Base-by-base conservation (phyloP, 441 rosid species). In the Aquilaria agallochum region DNA sequence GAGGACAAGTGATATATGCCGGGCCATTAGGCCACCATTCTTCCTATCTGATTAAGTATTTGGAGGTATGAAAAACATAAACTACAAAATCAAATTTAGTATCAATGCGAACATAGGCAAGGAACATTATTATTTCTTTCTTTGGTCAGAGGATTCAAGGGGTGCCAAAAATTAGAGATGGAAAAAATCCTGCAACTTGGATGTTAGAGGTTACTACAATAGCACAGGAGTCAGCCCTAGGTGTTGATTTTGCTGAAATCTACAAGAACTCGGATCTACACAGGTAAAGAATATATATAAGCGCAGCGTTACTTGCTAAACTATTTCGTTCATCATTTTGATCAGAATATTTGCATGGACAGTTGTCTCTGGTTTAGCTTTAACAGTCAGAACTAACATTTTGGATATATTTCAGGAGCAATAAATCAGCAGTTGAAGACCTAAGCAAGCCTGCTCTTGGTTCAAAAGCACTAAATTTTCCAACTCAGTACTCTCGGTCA, bases 111-210 rank as follows among this genome's bases (percentile, higher is more conserved):
- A 20, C 20, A 20, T 20, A 20, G 20, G 20, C 20, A 20, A 20
- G 20, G 48, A 13, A 36, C 44, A 11, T 12, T 45, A 31, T 47
- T 59, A 40, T 5, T 31, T 11, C 59, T 55, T 9, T 2, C 20
- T 64, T 55, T 36, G 33, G 31, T 32, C 50, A 81, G 82, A 74
- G 62, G 46, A 66, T 82, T 31, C 57, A 58, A 15, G 80, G 87
- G 68, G 72, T 77, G 20, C 69, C 68, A 11, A 74, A 71, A 44
- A 72, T 81, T 55, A 66, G 64, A 72, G 76, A 74, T 2, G 73
- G 75, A 11, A 66, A 65, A 54, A 81, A 78, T 63, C 83, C 80
- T 1, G 81, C 83, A 30, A 76, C 83, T 4, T 81, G 83, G 86
- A 76, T 81, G 76, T 52, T 78, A 57, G 83, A 81, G 13, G 58